These are phyloP conservation scores for Nemania abortiva DNA, from an alignment of 2,329 filamentous ascomycete species.

Conservation along the genomic window DNA sequence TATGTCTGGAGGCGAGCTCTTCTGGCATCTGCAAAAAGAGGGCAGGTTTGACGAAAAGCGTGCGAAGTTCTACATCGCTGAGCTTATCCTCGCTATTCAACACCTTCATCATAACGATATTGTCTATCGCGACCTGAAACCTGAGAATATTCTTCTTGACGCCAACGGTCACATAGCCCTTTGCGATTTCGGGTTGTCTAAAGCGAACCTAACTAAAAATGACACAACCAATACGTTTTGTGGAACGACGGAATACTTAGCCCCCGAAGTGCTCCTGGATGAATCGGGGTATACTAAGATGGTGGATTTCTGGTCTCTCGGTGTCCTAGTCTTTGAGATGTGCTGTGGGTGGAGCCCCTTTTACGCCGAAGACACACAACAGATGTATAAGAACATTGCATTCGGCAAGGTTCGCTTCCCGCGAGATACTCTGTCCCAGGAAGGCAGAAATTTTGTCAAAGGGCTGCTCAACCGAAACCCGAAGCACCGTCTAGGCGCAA, in stretches of 20 bases:
- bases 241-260: conserved; percentile 96
- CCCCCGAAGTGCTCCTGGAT: conserved; percentile 93
- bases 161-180: conserved; percentile 98
- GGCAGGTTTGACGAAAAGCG: conserved; percentile 94
- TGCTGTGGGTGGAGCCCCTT: conserved; percentile 99
- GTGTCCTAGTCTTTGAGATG: conserved; percentile 99
- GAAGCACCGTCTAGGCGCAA: conserved; percentile 91
- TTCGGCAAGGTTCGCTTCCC: conserved; percentile 99
- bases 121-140: conserved; percentile 96
- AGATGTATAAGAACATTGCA: conserved; percentile 99
- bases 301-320: conserved; percentile 99
- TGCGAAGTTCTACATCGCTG: conserved; percentile 98
- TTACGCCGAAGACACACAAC: conserved; percentile 98
- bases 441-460: conserved; percentile 98
- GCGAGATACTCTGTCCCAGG: conserved; percentile 90
- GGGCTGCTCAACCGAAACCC: conserved; percentile 96
- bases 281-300: conserved; percentile 99
- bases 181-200: conserved; percentile 97
- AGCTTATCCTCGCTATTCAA: conserved; percentile 93
- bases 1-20: conserved; percentile 98
- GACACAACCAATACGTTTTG: conserved; percentile 99
- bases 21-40: conserved; percentile 98
- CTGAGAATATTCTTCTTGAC: conserved; percentile 96
- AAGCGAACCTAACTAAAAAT: conserved; percentile 96
- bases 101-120: conserved; percentile 98